Conservation (phyloP, 306 rosid species). For the Dalbergia cochinchinensis region DNA sequence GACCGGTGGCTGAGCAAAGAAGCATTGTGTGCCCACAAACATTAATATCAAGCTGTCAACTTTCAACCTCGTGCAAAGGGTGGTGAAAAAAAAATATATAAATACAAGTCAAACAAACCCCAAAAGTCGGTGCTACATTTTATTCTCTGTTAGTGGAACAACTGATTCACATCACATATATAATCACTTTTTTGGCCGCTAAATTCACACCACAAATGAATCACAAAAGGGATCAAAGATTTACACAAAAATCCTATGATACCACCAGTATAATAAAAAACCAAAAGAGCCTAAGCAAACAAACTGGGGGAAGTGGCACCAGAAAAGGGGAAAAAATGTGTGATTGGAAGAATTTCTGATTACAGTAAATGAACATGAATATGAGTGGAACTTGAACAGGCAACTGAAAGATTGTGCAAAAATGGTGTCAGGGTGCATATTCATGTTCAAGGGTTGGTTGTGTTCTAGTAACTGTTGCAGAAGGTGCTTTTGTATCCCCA, state of each 20-base stretch:
- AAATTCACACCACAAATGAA: constrained; percentile 74
- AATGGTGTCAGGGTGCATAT: constrained; percentile 75
- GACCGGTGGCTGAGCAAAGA: constrained; percentile 26
- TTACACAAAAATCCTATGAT: constrained; percentile 77
- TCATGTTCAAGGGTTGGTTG: constrained; percentile 93
- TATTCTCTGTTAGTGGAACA: constrained; percentile 63
- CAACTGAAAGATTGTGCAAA: constrained; percentile 58
- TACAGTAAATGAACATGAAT: constrained; percentile 60
- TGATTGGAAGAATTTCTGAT: constrained; percentile 60
- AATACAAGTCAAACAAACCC: constrained; percentile 29
- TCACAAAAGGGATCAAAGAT: constrained; percentile 61
- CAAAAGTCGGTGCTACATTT: constrained; percentile 45
- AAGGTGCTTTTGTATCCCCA: constrained; percentile 88
- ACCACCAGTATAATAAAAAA: constrained; percentile 56
- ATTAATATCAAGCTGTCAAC: constrained; percentile 41
- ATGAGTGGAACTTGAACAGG: constrained; percentile 45
- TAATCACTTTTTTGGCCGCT: constrained; percentile 65
- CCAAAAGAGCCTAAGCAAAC: constrained; percentile 58
- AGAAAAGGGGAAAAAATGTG: constrained; percentile 47
- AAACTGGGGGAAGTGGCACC: constrained; percentile 34
- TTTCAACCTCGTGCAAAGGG: constrained; percentile 36
- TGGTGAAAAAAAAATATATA: constrained; percentile 30
- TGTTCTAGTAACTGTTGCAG: constrained; percentile 86
- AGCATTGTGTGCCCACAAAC: constrained; percentile 47
- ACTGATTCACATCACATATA: constrained; percentile 61